These are phyloP conservation scores for Pichia deserticola DNA, from an alignment of 805 yeast genomes.

Conservation along the genomic window DNA sequence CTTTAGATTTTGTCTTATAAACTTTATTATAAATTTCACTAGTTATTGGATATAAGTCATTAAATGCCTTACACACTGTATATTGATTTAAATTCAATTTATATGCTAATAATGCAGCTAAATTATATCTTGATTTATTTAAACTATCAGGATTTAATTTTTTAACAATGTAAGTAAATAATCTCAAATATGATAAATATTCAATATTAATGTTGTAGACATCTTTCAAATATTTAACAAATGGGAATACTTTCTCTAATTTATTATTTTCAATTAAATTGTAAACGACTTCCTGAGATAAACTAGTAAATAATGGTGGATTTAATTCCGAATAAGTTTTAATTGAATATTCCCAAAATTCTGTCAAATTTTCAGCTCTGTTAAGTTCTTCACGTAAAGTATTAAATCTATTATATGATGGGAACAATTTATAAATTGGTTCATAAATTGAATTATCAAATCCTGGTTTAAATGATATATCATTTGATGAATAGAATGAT, in stretches of 20 bases:
- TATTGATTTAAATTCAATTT: background rate
- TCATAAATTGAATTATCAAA: background rate
- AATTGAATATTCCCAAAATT: background rate
- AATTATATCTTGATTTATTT: too few relatives aligned
- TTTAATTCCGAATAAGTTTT: background rate
- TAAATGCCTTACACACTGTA: too few relatives aligned
- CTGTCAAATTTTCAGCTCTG: background rate
- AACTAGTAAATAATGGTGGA: background rate
- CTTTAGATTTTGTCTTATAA: too few relatives aligned
- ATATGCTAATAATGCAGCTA: background rate
- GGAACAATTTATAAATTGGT: slow-evolving; percentile 2
- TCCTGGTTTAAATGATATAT: slow-evolving; percentile 5
- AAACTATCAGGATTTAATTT: too few relatives aligned
- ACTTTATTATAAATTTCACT: background rate
- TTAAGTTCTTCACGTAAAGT: background rate
- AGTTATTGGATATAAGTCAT: too few relatives aligned
- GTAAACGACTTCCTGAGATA: slow-evolving; percentile 1
- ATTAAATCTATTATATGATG: background rate
- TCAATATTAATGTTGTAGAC: background rate
- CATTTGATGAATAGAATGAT: background rate
- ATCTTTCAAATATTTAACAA: background rate
- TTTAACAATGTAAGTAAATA: background rate
- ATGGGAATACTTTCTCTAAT: slow-evolving; percentile 5
- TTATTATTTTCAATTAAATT: background rate
- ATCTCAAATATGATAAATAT: background rate